Evolutionary conservation across 2,329 filamentous ascomycete genomes (phyloP), one percentile per base, ranked within the genome.

Genomic region (Aspergillus fumigatiaffinis): DNA sequence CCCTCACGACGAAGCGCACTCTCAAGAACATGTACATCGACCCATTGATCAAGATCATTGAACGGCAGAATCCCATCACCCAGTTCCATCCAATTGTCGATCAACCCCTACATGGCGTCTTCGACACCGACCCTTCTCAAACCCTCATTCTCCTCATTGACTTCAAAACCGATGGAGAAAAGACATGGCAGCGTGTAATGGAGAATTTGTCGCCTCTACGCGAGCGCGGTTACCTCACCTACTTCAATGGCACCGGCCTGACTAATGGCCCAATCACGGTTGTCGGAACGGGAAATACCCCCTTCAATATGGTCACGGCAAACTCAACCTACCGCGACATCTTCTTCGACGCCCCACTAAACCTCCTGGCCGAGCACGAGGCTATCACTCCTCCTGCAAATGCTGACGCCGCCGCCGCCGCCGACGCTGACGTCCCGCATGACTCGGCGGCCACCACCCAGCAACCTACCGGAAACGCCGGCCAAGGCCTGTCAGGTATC

Each of bases 301-400:
- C 81, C 0, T 82, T 77, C 63, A 73, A 80, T 47, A 67, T 78
- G 38, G 65, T 83, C 35, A 72, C 71, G 1, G 72, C 76, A 23
- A 81, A 81, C 64, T 60, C 71, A 6, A 78, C 76, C 1, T 79
- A 82, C 64, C 76, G 80, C 26, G 80, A 84, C 61, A 78, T 84
- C 57, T 84, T 84, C 73, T 83, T 82, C 67, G 81, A 84, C 61
- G 81, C 81, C 0, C 81, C 81, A 1, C 72, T 83, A 7, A 73
- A 74, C 53, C 65, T 74, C 48, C 60, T 78, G 41, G 63, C 69
- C n/a, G 69, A 68, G 8, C 54, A 63, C 14, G 50, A 54, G 26
- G 25, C 50, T 41, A 51, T 35, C 6, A 32, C 41, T 46, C 20
- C 42, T 23, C 9, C n/a, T 20, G 8, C 42, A 14, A 23, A 47